A percentile compares a stretch with the other conserved stretches of the same genome.
These are phyloP conservation scores for Neonectria punicea DNA, from an alignment of 2,329 filamentous ascomycete species.

Conservation along the genomic window DNA sequence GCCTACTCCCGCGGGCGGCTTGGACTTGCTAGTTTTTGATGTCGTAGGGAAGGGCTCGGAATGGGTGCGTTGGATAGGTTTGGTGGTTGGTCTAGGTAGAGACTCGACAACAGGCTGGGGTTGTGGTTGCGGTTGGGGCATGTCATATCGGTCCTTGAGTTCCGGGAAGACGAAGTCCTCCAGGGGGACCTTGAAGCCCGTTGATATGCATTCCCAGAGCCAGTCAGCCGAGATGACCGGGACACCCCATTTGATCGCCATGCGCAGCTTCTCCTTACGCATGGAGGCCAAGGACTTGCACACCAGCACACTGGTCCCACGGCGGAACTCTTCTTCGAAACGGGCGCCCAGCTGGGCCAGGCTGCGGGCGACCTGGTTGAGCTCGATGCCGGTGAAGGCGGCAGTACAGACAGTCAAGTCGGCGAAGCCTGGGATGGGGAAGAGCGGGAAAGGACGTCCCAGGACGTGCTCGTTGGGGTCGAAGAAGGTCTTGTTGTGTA, in stretches of 20 bases:
- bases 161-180: constrained; percentile 60
- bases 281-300: constrained; percentile 69
- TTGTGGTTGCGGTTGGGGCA: constrained; percentile 15
- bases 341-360: constrained; percentile 80
- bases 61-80: constrained; percentile 34
- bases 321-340: constrained; percentile 82
- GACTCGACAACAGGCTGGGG: constrained; percentile 13
- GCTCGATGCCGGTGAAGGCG: constrained; percentile 84
- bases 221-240: constrained; percentile 85
- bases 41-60: constrained; percentile 32
- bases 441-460: constrained; percentile 78
- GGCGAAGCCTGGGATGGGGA: constrained; percentile 76
- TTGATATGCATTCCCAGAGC: constrained; percentile 84
- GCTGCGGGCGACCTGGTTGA: constrained; percentile 84
- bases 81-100: constrained; percentile 16
- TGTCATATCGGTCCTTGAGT: constrained; percentile 49
- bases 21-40: constrained; percentile 26
- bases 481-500: constrained; percentile 79
- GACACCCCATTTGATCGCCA: constrained; percentile 79
- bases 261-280: constrained; percentile 79
- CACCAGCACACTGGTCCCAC: constrained; percentile 80
- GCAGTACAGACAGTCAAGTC: constrained; percentile 81
- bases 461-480: constrained; percentile 76
- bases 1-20: constrained; percentile 39
- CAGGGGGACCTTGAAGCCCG: constrained; percentile 59